A percentile compares a stretch with the other conserved stretches of the same genome.
phyloP scores from a whole-genome alignment of 2,329 filamentous ascomycete species.

The Colletotrichum costaricense region DNA sequence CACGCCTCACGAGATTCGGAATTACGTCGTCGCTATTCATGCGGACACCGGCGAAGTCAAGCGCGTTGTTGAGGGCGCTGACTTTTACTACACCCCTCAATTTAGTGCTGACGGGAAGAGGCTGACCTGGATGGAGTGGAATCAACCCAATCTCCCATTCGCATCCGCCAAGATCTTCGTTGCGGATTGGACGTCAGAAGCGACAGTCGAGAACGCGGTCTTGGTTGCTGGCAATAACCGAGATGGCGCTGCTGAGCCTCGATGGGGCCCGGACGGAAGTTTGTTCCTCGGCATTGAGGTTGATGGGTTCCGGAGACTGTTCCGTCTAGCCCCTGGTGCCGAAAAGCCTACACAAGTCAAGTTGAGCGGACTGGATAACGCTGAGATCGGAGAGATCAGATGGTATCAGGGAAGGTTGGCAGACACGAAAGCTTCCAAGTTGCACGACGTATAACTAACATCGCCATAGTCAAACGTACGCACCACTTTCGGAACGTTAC shows the following conservation, averaged over 20 bases:
- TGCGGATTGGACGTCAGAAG: slow-evolving; percentile 52
- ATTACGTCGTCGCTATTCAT: slow-evolving; percentile 54
- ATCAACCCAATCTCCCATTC: slow-evolving; percentile 65
- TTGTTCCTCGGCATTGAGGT: slow-evolving; percentile 61
- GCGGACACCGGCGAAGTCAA: slow-evolving; percentile 52
- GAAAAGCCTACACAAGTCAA: slow-evolving; percentile 43
- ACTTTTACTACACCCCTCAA: slow-evolving; percentile 64
- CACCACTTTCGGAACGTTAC: slow-evolving; percentile 47
- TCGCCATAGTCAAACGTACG: slow-evolving; percentile 50
- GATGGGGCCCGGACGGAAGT: slow-evolving; percentile 60
- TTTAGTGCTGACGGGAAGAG: slow-evolving; percentile 59
- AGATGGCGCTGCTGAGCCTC: slow-evolving; percentile 60
- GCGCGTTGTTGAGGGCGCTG: slow-evolving; percentile 54
- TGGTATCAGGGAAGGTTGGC: slow-evolving; percentile 46
- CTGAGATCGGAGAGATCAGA: slow-evolving; percentile 51
- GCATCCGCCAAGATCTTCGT: slow-evolving; percentile 56
- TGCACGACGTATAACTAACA: slow-evolving; percentile 6
- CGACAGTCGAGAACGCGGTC: slow-evolving; percentile 43
- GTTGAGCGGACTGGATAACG: slow-evolving; percentile 52
- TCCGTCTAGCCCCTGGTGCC: slow-evolving; percentile 46
- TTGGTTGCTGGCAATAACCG: slow-evolving; percentile 54
- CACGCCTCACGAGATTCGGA: slow-evolving; percentile 45
- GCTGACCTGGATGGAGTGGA: slow-evolving; percentile 66
- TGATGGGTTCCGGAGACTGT: slow-evolving; percentile 60
- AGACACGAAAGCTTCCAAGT: too few relatives aligned